A percentile compares a stretch with the other conserved stretches of the same genome.
Evolutionary conservation across 1,284 basidiomycete species (phyloP).

Genomic region (Rhodotorula sp.): DNA sequence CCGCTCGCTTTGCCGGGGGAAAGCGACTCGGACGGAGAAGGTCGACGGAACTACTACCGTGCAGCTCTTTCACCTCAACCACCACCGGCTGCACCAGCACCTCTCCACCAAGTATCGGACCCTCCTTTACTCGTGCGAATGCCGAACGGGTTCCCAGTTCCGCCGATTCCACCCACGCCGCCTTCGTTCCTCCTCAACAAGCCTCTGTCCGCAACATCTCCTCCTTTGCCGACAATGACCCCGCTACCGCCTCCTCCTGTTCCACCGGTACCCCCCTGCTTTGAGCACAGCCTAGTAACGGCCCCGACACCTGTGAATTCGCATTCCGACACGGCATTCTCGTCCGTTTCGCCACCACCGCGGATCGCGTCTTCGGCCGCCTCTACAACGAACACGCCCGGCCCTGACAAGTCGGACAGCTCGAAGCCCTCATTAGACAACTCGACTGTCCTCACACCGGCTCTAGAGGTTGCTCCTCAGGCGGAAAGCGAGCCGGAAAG

Average conservation of each 20-base stretch:
- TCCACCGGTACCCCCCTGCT: too few relatives aligned
- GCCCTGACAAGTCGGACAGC: too few relatives aligned
- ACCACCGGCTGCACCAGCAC: too few relatives aligned
- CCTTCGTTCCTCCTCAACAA: background rate
- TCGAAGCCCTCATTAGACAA: too few relatives aligned
- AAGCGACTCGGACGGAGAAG: slow-evolving; percentile 12
- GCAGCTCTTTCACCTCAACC: too few relatives aligned
- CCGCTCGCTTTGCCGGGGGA: slow-evolving; percentile 19
- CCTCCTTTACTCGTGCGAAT: background rate
- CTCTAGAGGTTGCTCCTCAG: background rate
- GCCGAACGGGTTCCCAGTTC: background rate
- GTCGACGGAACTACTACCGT: background rate
- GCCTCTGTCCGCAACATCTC: background rate
- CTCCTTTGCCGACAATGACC: too few relatives aligned
- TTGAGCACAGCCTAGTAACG: too few relatives aligned
- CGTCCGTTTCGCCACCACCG: background rate
- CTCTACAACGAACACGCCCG: too few relatives aligned
- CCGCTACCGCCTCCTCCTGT: too few relatives aligned
- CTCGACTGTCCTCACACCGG: too few relatives aligned
- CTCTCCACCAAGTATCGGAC: too few relatives aligned
- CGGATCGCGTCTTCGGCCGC: background rate
- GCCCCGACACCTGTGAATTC: too few relatives aligned
- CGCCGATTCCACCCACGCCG: background rate
- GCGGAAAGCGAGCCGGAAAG: background rate
- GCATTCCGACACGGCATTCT: background rate